A percentile compares a stretch with the other conserved stretches of the same genome.
phyloP scores from a whole-genome alignment of 441 rosid species.

The Adansonia gregorii region DNA sequence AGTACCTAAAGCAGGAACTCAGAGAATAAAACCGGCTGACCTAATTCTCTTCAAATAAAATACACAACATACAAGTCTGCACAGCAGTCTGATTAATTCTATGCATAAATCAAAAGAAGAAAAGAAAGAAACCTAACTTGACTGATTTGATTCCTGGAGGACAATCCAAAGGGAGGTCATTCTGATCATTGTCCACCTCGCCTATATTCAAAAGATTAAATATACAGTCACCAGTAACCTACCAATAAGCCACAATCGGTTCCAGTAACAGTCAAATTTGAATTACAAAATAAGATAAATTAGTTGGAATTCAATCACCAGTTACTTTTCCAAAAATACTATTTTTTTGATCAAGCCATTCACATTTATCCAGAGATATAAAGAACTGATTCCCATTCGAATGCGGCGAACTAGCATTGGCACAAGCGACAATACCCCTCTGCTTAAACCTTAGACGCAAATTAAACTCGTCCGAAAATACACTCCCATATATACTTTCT shows the following conservation, averaged over 20 bases:
- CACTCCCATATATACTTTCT: conserved; percentile 79
- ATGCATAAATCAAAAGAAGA: background rate
- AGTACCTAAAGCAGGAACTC: conserved; percentile 53
- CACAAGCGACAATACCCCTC: conserved; percentile 90
- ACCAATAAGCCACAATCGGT: conserved; percentile 23
- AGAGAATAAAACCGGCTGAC: background rate
- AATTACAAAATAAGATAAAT: background rate
- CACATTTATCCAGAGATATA: conserved; percentile 83
- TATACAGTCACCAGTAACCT: conserved; percentile 91
- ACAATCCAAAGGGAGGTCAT: conserved; percentile 85
- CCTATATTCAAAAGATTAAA: conserved; percentile 74
- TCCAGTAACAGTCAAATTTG: conserved; percentile 17
- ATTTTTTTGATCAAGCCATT: conserved; percentile 82
- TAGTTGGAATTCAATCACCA: background rate
- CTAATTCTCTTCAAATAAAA: background rate
- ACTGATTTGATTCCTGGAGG: conserved; percentile 68
- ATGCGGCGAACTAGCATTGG: conserved; percentile 78
- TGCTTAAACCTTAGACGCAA: conserved; percentile 86
- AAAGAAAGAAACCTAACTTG: conserved; percentile 50
- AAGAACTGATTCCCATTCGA: conserved; percentile 95
- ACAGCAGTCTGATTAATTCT: background rate
- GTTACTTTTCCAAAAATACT: conserved; percentile 92
- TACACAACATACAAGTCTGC: background rate
- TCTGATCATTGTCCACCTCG: conserved; percentile 72
- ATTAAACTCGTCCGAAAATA: conserved; percentile 79